A percentile compares a stretch with the other conserved stretches of the same genome.
Conservation (phyloP, 106 monocot genomes). For the Chionographis japonica region DNA sequence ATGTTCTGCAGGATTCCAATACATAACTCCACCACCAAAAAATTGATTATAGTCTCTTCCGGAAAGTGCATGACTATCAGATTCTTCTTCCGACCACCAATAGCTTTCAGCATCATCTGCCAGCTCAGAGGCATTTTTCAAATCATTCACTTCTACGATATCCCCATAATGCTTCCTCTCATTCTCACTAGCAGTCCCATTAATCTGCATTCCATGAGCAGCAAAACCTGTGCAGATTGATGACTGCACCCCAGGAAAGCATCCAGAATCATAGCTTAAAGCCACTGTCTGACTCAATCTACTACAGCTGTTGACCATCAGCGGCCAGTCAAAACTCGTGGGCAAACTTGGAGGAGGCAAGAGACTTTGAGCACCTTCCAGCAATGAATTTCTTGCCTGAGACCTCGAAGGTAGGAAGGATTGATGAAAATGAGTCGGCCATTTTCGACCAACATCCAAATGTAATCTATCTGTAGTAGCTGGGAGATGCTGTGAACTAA, state of each 20-base stretch:
- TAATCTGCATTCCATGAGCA: conserved; percentile 35
- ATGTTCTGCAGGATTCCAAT: conserved; percentile 94
- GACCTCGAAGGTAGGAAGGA: conserved; percentile 44
- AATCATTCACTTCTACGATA: conserved; percentile 37
- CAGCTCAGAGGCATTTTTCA: conserved; percentile 46
- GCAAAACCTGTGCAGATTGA: conserved; percentile 41
- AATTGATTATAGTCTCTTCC: conserved; percentile 83
- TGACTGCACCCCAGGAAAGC: conserved; percentile 36
- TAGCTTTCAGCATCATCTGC: conserved; percentile 77
- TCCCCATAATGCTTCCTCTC: conserved; percentile 48
- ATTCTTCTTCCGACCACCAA: conserved; percentile 93
- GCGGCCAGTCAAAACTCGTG: conserved; percentile 87
- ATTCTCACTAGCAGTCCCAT: conserved; percentile 28
- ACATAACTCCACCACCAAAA: conserved; percentile 99
- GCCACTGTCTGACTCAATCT: conserved; percentile 42
- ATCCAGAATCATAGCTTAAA: conserved; percentile 42
- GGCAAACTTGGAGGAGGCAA: conserved; percentile 53
- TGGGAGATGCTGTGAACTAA: conserved; percentile 42
- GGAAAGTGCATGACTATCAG: conserved; percentile 44
- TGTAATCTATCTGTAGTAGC: conserved; percentile 66
- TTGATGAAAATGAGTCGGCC: conserved; percentile 38
- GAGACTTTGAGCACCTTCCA: conserved; percentile 37
- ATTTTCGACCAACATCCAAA: conserved; percentile 72
- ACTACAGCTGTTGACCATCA: conserved; percentile 60
- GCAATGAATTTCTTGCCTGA: conserved; percentile 34